These are phyloP conservation scores for Kokia cookei DNA, from an alignment of 441 rosid genomes.

Conservation along the genomic window DNA sequence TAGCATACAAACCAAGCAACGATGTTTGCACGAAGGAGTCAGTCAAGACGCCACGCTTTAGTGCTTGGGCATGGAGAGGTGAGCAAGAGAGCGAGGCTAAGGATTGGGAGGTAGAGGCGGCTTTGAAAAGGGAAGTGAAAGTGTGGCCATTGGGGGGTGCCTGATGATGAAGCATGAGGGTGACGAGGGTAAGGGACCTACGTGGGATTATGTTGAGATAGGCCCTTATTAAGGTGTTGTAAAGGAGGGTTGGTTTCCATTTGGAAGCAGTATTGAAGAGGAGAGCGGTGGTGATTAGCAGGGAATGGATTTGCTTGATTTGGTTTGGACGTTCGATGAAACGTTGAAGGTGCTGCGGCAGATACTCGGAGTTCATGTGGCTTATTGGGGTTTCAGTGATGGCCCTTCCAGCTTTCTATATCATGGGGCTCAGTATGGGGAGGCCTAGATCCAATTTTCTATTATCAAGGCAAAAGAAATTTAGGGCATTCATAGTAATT, in stretches of 20 bases:
- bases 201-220: constrained; percentile 38
- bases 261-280: too few relatives aligned
- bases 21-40: constrained; percentile 59
- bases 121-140: constrained; percentile 58
- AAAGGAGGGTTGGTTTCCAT: constrained; percentile 38
- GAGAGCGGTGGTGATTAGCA: too few relatives aligned
- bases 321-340: too few relatives aligned
- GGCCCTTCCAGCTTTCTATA: too few relatives aligned
- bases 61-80: constrained; percentile 47
- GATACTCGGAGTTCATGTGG: too few relatives aligned
- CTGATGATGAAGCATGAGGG: constrained; percentile 41
- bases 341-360: too few relatives aligned
- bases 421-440: too few relatives aligned
- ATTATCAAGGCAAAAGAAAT: too few relatives aligned
- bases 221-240: constrained; percentile 57
- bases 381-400: too few relatives aligned
- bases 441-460: too few relatives aligned
- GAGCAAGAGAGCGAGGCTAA: constrained; percentile 25
- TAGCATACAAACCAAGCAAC: constrained; percentile 34
- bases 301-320: too few relatives aligned
- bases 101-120: constrained; percentile 21
- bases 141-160: constrained; percentile 44
- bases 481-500: too few relatives aligned
- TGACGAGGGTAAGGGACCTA: constrained; percentile 38
- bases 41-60: constrained; percentile 36